Evolutionary conservation across 2,329 filamentous ascomycete genomes (phyloP), one percentile per base, ranked within the genome.

Genomic region (Fusarium hainanense): DNA sequence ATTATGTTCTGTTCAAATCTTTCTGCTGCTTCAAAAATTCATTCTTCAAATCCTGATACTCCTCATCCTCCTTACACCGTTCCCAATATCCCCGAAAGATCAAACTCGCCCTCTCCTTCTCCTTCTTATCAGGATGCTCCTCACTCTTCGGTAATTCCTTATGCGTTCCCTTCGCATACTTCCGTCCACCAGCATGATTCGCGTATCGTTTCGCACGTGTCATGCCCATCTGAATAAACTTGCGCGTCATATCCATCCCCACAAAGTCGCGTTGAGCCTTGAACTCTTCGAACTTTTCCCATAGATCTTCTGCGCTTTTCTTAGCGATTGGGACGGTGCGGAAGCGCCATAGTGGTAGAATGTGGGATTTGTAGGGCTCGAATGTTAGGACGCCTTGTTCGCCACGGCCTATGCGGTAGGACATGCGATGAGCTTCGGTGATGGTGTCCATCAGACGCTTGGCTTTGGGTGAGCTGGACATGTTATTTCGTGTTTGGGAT

Each of bases 161-260:
- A 3, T 40, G 49, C 0, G 63, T 68, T 0, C 59, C 57, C 11
- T 66, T 69, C 12, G 60, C 68, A 56, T 89, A 88, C 72, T 89
- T 90, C 27, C 83, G 81, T 1, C 88, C 88, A 0, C 87, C 82
- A 32, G 81, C 79, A 54, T 84, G 80, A 64, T 89, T 89, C 18
- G 86, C 87, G 77, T 89, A 89, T 62, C 87, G 77, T 70, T 85
- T 87, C 4, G 87, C 84, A 18, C 88, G 77, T 21, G 88, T 90
- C 86, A 89, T 89, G 3, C 88, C 85, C 88, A 90, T 90, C 75
- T 90, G 87, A 9, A 90, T 82, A 69, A 89, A 90, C 72, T 90
- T 90, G 27, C 88, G 80, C 20, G 83, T 78, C 88, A 90, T 90
- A 59, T 90, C 88, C 81, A 89, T 89, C 13, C 89, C 88, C 1